Evolutionary conservation across 768 basidiomycete species (phyloP).

Genomic region (Solioccasus polychromus): DNA sequence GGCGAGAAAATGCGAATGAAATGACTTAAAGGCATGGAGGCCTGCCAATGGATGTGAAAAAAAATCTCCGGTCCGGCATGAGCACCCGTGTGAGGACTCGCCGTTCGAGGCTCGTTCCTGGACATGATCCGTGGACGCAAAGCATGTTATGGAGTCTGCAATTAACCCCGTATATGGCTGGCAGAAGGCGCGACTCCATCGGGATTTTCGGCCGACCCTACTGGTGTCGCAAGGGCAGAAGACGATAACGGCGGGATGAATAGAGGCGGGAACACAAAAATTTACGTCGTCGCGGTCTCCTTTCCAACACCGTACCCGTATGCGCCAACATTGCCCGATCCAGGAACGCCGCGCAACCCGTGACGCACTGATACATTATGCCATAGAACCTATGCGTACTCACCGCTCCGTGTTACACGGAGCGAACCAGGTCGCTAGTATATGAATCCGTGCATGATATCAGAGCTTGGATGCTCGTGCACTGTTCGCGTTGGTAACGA

Average conservation of each 20-base stretch:
- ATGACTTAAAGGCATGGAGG: constrained; percentile 4
- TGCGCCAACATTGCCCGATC: background rate
- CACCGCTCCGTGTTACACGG: constrained; percentile 7
- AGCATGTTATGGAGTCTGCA: background rate
- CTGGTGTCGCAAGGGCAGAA: no score
- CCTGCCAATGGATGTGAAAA: background rate
- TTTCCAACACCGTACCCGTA: background rate
- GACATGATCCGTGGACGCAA: constrained; percentile 17
- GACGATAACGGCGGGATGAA: no score
- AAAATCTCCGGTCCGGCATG: background rate
- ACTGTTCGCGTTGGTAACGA: background rate
- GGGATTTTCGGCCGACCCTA: background rate
- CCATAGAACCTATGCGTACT: constrained; percentile 5
- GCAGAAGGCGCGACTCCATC: constrained; percentile 1
- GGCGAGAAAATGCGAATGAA: background rate
- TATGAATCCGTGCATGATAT: no score
- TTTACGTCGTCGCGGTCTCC: no score
- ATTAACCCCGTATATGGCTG: background rate
- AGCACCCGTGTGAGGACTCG: background rate
- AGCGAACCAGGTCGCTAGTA: no score
- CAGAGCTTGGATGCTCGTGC: constrained; percentile 3
- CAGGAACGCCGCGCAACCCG: no score
- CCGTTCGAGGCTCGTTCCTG: no score
- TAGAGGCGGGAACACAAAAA: no score
- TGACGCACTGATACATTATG: no score